Evolutionary conservation across 805 yeast species (phyloP).

Genomic region (Priceomyces castillae): DNA sequence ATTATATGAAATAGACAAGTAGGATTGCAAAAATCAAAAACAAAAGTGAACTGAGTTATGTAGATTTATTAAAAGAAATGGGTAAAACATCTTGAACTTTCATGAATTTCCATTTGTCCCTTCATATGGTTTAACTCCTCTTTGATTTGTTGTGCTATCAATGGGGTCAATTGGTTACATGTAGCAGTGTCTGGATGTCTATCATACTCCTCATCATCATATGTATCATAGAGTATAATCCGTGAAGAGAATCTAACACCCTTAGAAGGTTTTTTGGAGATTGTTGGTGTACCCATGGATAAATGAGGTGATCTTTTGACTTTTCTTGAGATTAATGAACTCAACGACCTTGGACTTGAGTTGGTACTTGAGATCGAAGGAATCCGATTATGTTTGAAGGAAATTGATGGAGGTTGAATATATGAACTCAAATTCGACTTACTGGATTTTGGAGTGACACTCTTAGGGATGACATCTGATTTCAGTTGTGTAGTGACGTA

Average conservation of each 20-base stretch:
- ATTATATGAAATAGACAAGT: background rate
- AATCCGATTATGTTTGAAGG: conserved; percentile 30
- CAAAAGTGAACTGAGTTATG: too few species aligned
- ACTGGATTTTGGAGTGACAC: background rate
- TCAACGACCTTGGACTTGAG: conserved; percentile 33
- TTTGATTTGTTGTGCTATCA: conserved; percentile 79
- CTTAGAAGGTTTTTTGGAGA: conserved; percentile 6
- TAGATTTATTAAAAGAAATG: conserved; percentile 59
- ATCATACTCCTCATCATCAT: conserved; percentile 79
- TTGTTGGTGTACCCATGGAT: background rate
- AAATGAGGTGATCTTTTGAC: conserved; percentile 22
- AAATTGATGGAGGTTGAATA: conserved; percentile 15
- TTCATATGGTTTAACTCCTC: conserved; percentile 81
- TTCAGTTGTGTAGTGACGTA: conserved; percentile 1
- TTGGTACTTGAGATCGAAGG: conserved; percentile 26
- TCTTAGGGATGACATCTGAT: background rate
- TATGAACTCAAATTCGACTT: background rate
- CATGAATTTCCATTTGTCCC: conserved; percentile 80
- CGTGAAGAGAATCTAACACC: conserved; percentile 72
- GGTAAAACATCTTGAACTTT: conserved; percentile 72
- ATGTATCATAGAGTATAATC: conserved; percentile 82
- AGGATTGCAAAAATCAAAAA: too few species aligned
- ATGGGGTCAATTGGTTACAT: conserved; percentile 86
- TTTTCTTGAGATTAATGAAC: conserved; percentile 28
- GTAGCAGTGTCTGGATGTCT: conserved; percentile 91